phyloP scores from a whole-genome alignment of 805 yeast genomes.

The Alloascoidea africana region DNA sequence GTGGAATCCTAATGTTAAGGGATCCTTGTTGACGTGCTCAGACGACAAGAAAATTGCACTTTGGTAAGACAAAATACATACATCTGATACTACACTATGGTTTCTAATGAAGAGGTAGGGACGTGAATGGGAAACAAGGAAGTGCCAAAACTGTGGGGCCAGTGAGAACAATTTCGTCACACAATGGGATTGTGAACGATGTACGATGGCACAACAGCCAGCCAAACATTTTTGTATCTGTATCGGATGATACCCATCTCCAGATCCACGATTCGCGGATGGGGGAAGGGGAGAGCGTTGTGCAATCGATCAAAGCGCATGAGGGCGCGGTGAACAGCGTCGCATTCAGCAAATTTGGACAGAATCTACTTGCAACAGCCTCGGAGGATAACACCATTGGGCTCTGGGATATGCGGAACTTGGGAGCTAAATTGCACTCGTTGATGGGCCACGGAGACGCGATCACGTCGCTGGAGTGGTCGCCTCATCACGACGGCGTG shows the following conservation, averaged over 20 bases:
- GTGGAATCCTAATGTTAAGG: conserved; percentile 38
- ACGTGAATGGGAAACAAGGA: too few relatives aligned
- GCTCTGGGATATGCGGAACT: conserved; percentile 45
- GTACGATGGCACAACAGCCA: conserved; percentile 53
- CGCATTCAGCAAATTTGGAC: conserved; percentile 48
- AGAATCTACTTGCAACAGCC: conserved; percentile 50
- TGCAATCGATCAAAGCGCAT: conserved; percentile 13
- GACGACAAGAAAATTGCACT: conserved; percentile 53
- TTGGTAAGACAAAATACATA: conserved; percentile 30
- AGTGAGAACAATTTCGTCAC: conserved; percentile 20
- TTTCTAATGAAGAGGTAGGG: too few relatives aligned
- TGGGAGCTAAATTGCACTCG: conserved; percentile 37
- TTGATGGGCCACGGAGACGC: conserved; percentile 72
- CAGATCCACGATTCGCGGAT: conserved; percentile 40
- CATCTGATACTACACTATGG: conserved; percentile 2
- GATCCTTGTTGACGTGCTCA: conserved; percentile 41
- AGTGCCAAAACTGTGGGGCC: too few relatives aligned
- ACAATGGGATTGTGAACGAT: conserved; percentile 55
- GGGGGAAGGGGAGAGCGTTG: conserved; percentile 6
- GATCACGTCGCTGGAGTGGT: conserved; percentile 62
- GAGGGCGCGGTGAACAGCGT: conserved; percentile 39
- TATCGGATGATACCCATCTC: conserved; percentile 52
- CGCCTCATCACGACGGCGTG: conserved; percentile 63
- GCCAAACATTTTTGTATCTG: conserved; percentile 45
- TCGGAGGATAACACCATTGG: conserved; percentile 53